Evolutionary conservation across 495 filamentous ascomycete species (phyloP), one percentile per base, ranked within the genome.

Genomic region (Hypoxylon cercidicola): DNA sequence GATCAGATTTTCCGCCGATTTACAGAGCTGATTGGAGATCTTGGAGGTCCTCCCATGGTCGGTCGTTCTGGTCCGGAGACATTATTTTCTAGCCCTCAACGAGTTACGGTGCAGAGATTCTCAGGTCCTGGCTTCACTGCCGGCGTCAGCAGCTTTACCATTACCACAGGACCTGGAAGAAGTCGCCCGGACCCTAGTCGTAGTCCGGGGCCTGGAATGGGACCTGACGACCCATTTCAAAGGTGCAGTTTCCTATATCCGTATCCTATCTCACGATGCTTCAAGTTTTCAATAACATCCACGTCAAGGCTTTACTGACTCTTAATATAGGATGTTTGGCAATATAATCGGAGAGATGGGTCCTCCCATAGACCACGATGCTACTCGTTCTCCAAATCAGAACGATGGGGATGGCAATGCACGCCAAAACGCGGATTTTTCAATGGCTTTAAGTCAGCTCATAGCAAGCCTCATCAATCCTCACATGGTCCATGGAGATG

Each of bases 401-500:
- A 41, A 48, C n/a, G 63, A 56, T 34, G 49, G 65, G 35, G 51
- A 58, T 5, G 68, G 64, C 4, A 69, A 55, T 40, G 45, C 16
- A 23, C 56, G 71, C 32, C 48, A 46, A 37, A 52, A 62, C 15
- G 47, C 56, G 1, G 68, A 67, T 39, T 71, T 82, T 6, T 60
- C 58, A 10, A 49, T 62, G 12, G 67, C 66, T 6, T 67, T 82
- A 11, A 75, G 75, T 15, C 74, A 80, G 15, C 62, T 82, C 12
- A 64, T 90, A 37, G 73, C 76, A 21, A 74, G 78, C 4, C 62
- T 94, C 34, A 73, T 93, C 37, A 87, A 86, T 62, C 79, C 88
- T 28, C 74, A 75, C 28, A 86, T 81, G 7, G 81, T 82, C 4
- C 81, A 84, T 53, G 92, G 92, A 12, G 94, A 98, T 74, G 91